Percentiles rank a stretch among this genome's conserved stretches.
These are phyloP conservation scores for Penicillium sp. DNA, from an alignment of 2,329 filamentous ascomycete genomes.

Conservation along the genomic window DNA sequence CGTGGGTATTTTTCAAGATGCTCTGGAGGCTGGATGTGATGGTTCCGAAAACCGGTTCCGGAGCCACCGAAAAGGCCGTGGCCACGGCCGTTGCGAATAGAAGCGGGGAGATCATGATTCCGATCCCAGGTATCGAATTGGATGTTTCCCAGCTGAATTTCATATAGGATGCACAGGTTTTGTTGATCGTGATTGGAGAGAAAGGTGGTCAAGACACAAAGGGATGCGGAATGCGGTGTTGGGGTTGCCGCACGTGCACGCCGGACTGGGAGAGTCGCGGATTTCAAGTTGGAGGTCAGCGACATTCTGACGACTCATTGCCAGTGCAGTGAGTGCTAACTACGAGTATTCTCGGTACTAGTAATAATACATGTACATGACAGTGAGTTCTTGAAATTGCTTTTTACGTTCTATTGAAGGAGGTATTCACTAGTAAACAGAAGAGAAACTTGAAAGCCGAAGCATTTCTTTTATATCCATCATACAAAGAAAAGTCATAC, in stretches of 20 bases:
- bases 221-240: conserved; percentile 11
- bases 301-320: too few relatives aligned
- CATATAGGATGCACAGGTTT: too few relatives aligned
- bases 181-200: background rate
- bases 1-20: conserved; percentile 60
- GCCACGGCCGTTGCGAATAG: conserved; percentile 23
- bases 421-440: too few relatives aligned
- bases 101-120: conserved; percentile 11
- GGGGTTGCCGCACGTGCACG: conserved; percentile 12
- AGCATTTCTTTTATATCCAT: background rate
- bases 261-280: too few relatives aligned
- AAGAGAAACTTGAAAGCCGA: too few relatives aligned
- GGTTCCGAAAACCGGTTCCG: conserved; percentile 26
- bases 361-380: too few relatives aligned
- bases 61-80: conserved; percentile 28
- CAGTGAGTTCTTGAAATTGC: too few relatives aligned
- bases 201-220: background rate
- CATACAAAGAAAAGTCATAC: background rate
- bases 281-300: too few relatives aligned
- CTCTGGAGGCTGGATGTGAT: conserved; percentile 57
- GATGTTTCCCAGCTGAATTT: background rate
- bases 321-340: too few relatives aligned
- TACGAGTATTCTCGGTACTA: too few relatives aligned
- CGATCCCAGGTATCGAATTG: background rate
- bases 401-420: too few relatives aligned